Conservation (phyloP, 441 rosid genomes). For the Syzygium malaccense region DNA sequence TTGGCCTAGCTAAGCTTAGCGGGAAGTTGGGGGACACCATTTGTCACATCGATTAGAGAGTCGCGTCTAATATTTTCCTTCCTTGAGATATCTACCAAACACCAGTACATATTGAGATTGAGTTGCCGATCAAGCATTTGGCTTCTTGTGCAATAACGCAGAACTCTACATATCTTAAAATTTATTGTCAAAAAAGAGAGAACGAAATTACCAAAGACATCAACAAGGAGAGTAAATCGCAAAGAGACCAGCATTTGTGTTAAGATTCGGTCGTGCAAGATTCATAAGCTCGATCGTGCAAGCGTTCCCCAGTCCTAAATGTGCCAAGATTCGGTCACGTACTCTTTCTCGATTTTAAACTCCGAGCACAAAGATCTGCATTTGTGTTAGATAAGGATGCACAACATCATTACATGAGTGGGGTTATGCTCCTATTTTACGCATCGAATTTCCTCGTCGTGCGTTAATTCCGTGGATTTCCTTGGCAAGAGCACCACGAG, state of each 20-base stretch:
- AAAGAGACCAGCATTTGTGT: too few species aligned
- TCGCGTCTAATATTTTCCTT: background rate
- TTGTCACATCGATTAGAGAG: background rate
- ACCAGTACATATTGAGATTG: background rate
- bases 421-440: too few species aligned
- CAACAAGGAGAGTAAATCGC: background rate
- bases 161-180: background rate
- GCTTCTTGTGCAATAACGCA: background rate
- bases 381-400: too few species aligned
- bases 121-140: background rate
- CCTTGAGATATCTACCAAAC: background rate
- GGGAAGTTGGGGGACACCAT: background rate
- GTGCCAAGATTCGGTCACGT: accelerated
- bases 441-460: too few species aligned
- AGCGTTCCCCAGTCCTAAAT: background rate
- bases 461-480: too few species aligned
- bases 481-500: too few species aligned
- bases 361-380: background rate
- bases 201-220: background rate
- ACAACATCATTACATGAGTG: too few species aligned
- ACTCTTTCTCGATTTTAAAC: background rate
- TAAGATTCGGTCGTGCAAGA: too few species aligned
- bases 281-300: background rate
- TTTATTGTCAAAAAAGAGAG: background rate
- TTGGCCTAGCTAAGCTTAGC: background rate